These are phyloP conservation scores for Phyllosticta citrichinensis DNA, from an alignment of 2,329 filamentous ascomycete species.

Conservation along the genomic window DNA sequence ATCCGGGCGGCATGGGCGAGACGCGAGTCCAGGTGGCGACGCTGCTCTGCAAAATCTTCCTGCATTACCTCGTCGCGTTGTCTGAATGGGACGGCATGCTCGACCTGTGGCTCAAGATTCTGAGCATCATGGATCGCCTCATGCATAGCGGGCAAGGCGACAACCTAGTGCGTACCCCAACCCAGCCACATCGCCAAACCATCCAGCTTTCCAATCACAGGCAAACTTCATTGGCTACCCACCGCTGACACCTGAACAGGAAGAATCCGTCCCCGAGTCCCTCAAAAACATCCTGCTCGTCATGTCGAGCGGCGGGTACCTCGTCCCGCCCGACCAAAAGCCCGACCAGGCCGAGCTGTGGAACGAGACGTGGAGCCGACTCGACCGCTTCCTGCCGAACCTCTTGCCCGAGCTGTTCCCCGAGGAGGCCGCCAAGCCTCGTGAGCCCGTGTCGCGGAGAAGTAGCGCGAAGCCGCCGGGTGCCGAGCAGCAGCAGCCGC, in stretches of 20 bases:
- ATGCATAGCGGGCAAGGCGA: conserved; percentile 94
- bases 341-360: conserved; percentile 45
- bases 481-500: neutral
- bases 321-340: conserved; percentile 56
- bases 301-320: conserved; percentile 80
- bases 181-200: no score
- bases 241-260: conserved; percentile 38
- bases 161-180: conserved; percentile 55
- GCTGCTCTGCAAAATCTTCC: conserved; percentile 85
- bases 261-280: conserved; percentile 90
- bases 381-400: conserved; percentile 51
- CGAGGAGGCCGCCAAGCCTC: conserved; percentile 22
- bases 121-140: conserved; percentile 88
- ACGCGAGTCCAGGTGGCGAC: conserved; percentile 87
- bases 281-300: conserved; percentile 94
- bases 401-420: conserved; percentile 52
- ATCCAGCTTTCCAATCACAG: neutral
- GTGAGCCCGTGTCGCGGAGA: neutral
- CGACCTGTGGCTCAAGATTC: conserved; percentile 82
- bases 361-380: conserved; percentile 50
- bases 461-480: neutral
- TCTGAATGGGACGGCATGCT: conserved; percentile 82
- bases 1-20: conserved; percentile 88
- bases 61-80: conserved; percentile 82
- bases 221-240: neutral